Evolutionary conservation across 805 yeast genomes (phyloP).

Genomic region (Candida oleophila): DNA sequence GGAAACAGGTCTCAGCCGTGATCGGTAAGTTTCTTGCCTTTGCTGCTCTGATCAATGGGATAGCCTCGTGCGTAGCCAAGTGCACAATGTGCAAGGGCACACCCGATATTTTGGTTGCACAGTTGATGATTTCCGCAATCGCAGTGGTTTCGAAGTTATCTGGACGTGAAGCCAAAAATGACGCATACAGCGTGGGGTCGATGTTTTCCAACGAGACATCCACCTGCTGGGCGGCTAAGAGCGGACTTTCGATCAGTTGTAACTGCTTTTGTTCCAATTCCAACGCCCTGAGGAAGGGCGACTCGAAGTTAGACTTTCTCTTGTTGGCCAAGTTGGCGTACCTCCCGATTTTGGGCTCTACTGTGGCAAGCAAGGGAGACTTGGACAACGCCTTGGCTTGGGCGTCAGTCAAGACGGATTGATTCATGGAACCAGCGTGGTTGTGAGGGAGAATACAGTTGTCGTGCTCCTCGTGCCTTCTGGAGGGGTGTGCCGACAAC

Average conservation of each 20-base stretch:
- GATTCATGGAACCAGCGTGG: constrained; percentile 31
- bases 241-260: constrained; percentile 28
- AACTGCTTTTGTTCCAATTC: constrained; percentile 13
- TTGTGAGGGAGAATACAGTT: constrained; percentile 32
- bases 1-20: constrained; percentile 93
- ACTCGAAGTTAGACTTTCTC: constrained; percentile 10
- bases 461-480: constrained; percentile 23
- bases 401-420: constrained; percentile 40
- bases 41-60: constrained; percentile 72
- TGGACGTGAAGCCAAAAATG: constrained; percentile 84
- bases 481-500: constrained; percentile 16
- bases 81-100: constrained; percentile 87
- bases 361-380: constrained; percentile 56
- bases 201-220: constrained; percentile 42
- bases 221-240: constrained; percentile 41
- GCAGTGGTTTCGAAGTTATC: constrained; percentile 87
- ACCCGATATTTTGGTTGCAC: constrained; percentile 55
- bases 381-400: constrained; percentile 55
- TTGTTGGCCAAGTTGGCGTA: constrained; percentile 39
- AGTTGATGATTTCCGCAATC: constrained; percentile 64
- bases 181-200: constrained; percentile 64
- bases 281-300: constrained; percentile 23
- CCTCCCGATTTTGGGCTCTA: constrained; percentile 56
- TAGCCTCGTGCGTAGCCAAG: constrained; percentile 79
- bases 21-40: constrained; percentile 57